Base-by-base conservation (phyloP, 495 filamentous ascomycete genomes). In the Penicillium coprophilum region DNA sequence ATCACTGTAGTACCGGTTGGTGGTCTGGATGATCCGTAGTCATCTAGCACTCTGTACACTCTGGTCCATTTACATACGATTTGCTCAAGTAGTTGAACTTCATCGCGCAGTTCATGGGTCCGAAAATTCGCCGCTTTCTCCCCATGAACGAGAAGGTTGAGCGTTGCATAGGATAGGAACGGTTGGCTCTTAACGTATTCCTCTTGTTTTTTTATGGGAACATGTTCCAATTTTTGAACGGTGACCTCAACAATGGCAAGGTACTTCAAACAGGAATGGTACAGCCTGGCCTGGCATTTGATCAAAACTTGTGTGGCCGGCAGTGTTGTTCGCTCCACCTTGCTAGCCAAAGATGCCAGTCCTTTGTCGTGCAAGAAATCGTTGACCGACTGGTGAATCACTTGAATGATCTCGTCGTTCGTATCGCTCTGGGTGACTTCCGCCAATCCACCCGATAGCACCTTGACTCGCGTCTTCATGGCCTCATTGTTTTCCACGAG, bases 351-450 rank as follows among this genome's bases (percentile, higher is more conserved):
- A 63, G 57, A 49, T 24, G 46, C 20, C 27, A 59, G 52, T 23
- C 57, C 51, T 51, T 59, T 59, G 11, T 9, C 15, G 38, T 39
- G 52, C 6, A 58, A 46, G 55, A 55, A 62, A 34, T 62, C 59
- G 32, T 58, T 62, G 39, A 62, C 59, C 15, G 55, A 59, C 44
- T 62, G 56, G 49, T 62, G 60, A 13, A 62, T 46, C 8, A 54
- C 53, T 43, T 62, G 56, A 17, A 62, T 34, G n/a, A 23, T 62
- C 3, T 53, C 45, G 8, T 53, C 5, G 1, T 38, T 0, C 13
- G 28, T 23, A 5, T 15, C 7, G 21, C 39, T 59, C 28, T 3
- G 31, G 34, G 49, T 32, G 45, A 62, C 41, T 43, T 59, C 56
- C 1, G 53, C 50, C 19, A 62, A 6, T 51, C 60, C 60, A 52